Evolutionary conservation across 1,284 basidiomycete genomes (phyloP).

Genomic region (Trametes pubescens): DNA sequence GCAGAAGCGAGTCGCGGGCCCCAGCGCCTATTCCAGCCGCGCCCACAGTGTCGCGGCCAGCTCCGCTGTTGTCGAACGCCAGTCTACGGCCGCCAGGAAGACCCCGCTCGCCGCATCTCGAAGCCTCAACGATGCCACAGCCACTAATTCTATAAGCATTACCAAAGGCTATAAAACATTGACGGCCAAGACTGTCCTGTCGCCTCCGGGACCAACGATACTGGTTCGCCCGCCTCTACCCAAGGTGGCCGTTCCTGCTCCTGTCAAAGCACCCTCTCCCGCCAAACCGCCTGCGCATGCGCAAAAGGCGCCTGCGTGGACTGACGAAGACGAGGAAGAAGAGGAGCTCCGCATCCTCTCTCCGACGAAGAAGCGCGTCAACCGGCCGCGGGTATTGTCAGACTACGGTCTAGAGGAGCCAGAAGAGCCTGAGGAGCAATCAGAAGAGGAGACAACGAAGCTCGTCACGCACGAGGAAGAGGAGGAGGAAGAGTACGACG

Average conservation of each 20-base stretch:
- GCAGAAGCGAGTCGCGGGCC: conserved; percentile 16
- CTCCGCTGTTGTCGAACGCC: background rate
- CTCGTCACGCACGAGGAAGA: background rate
- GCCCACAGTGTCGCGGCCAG: conserved; percentile 3
- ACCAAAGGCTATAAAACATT: conserved; percentile 4
- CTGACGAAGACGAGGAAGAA: conserved; percentile 28
- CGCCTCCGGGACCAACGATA: background rate
- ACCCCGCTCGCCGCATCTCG: background rate
- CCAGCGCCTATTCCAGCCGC: background rate
- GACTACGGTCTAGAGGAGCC: conserved; percentile 26
- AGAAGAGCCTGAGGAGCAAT: conserved; percentile 9
- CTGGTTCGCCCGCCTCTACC: background rate
- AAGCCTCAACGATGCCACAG: background rate
- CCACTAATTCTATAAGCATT: background rate
- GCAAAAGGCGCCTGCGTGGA: background rate
- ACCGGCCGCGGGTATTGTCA: conserved; percentile 29
- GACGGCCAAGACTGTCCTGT: background rate
- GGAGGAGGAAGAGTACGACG: conserved; percentile 22
- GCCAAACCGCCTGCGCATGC: conserved; percentile 4
- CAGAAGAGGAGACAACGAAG: background rate
- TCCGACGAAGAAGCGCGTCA: conserved; percentile 27
- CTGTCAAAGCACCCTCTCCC: background rate
- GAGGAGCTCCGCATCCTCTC: conserved; percentile 26
- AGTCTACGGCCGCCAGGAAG: conserved; percentile 7
- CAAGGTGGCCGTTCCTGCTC: background rate